Conservation (phyloP, 2,329 filamentous ascomycete species). For the Bipolaris bicolor region DNA sequence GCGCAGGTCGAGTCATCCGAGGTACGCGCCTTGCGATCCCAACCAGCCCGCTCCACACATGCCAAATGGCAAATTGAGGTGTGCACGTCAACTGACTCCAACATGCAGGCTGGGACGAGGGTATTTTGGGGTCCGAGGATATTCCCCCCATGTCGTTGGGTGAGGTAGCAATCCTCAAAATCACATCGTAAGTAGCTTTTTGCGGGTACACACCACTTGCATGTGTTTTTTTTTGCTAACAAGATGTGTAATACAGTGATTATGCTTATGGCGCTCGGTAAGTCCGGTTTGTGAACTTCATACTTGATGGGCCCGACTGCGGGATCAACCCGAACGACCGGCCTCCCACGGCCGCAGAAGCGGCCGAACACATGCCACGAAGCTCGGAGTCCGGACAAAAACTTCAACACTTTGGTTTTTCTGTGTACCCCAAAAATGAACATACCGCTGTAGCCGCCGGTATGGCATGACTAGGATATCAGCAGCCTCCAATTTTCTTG, state of each 20-base stretch:
- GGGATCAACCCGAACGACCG: neutral
- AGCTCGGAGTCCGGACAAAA: neutral
- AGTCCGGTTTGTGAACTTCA: constrained; percentile 23
- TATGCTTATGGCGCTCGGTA: constrained; percentile 48
- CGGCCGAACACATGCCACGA: neutral
- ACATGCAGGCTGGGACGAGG: constrained; percentile 64
- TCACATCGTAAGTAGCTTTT: constrained; percentile 67
- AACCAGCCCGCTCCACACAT: constrained; percentile 8
- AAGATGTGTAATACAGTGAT: constrained; percentile 33
- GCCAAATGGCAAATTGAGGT: constrained; percentile 2
- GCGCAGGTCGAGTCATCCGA: constrained; percentile 82
- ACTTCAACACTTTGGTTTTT: neutral
- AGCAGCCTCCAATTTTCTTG: neutral
- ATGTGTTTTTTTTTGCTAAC: constrained; percentile 22
- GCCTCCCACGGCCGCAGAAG: neutral
- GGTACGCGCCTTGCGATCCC: constrained; percentile 60
- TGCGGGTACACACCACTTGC: neutral
- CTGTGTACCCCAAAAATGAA: neutral
- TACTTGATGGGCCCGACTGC: constrained; percentile 1
- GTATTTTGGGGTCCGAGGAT: constrained; percentile 61
- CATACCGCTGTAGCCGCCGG: constrained; percentile 8
- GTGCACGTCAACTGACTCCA: constrained; percentile 26
- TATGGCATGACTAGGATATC: constrained; percentile 4
- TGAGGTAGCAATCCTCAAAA: constrained; percentile 86
- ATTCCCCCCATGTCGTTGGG: constrained; percentile 77